A percentile compares a stretch with the other conserved stretches of the same genome.
These are phyloP conservation scores for Hippophae rhamnoides DNA, from an alignment of 306 rosid genomes.

Conservation along the genomic window DNA sequence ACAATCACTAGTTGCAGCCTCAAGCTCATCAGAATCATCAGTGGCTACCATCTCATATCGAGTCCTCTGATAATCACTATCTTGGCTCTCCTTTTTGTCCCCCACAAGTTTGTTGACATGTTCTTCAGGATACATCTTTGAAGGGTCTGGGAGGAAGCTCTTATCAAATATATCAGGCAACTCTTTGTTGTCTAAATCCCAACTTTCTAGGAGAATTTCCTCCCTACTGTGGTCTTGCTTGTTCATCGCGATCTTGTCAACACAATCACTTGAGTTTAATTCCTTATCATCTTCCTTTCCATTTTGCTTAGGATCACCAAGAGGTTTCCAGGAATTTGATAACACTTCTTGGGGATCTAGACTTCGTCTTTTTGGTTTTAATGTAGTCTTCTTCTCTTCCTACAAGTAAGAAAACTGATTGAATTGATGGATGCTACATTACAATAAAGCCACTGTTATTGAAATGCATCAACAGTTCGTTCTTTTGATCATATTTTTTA, in stretches of 20 bases:
- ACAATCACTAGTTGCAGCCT: conserved; percentile 67
- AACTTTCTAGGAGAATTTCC: conserved; percentile 43
- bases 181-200: conserved; percentile 48
- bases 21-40: conserved; percentile 66
- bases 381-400: conserved; percentile 30
- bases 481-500: too few relatives aligned
- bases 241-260: conserved; percentile 43
- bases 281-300: conserved; percentile 56
- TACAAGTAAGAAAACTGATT: conserved; percentile 6
- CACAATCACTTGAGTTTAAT: conserved; percentile 49
- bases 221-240: conserved; percentile 38
- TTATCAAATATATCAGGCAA: conserved; percentile 38
- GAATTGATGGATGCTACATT: too few relatives aligned
- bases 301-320: conserved; percentile 8
- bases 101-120: conserved; percentile 10
- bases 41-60: conserved; percentile 33
- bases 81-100: conserved; percentile 32
- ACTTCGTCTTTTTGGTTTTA: conserved; percentile 52
- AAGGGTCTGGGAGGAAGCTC: conserved; percentile 29
- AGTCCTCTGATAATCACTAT: conserved; percentile 18
- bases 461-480: too few relatives aligned
- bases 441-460: too few relatives aligned
- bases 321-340: conserved; percentile 44
- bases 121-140: conserved; percentile 28
- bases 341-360: conserved; percentile 60